These are phyloP conservation scores for Leptosphaerulina australis DNA, from an alignment of 2,329 filamentous ascomycete species.

Conservation along the genomic window DNA sequence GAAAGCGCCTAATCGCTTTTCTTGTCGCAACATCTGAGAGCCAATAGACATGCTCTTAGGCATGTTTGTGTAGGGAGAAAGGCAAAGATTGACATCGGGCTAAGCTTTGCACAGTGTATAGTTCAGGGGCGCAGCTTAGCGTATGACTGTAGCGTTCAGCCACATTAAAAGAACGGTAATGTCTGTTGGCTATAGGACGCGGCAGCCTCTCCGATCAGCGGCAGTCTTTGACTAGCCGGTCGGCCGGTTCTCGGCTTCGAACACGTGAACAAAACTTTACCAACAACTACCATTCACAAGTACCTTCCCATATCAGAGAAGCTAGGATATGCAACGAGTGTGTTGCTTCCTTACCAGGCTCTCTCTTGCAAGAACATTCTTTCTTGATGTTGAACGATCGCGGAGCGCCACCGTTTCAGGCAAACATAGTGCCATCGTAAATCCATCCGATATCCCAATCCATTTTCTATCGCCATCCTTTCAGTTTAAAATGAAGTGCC, in stretches of 20 bases:
- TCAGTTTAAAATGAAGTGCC: too few relatives aligned
- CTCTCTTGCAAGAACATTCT: not conserved
- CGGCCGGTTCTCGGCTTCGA: not conserved
- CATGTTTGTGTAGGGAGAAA: not conserved
- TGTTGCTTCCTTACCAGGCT: not conserved
- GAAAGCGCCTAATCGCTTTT: not conserved
- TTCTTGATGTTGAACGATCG: too few relatives aligned
- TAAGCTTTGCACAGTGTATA: not conserved
- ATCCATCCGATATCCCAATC: too few relatives aligned
- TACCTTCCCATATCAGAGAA: not conserved
- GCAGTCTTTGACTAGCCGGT: not conserved
- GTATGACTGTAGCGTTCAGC: not conserved
- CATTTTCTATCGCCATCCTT: too few relatives aligned
- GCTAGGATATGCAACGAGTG: not conserved
- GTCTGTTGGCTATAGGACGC: not conserved
- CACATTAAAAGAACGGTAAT: not conserved
- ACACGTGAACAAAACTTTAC: not conserved
- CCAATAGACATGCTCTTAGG: not conserved
- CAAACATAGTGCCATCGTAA: too few relatives aligned
- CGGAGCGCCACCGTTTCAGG: too few relatives aligned
- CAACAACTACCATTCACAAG: not conserved
- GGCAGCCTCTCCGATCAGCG: not conserved
- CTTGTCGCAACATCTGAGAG: not conserved
- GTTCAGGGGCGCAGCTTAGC: not conserved
- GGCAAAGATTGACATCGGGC: slow-evolving; percentile 1